Evolutionary conservation across 164 flowering plant species (phyloP).

Genomic region (Platanus orientalis): DNA sequence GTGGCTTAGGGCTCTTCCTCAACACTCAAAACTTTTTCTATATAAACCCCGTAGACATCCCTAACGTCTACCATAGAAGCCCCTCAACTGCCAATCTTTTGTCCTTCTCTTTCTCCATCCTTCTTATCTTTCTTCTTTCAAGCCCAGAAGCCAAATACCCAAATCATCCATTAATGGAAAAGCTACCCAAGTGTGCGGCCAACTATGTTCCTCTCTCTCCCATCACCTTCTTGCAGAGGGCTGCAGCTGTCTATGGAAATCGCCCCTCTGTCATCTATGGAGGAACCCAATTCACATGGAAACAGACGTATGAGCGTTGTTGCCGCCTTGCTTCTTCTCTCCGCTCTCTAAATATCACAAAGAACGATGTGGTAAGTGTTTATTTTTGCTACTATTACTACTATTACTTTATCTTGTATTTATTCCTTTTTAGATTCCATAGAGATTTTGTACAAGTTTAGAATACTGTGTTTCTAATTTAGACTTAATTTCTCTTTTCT

Average conservation of each 20-base stretch:
- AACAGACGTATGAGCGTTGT: constrained; percentile 69
- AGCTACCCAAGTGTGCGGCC: constrained; percentile 53
- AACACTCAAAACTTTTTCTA: not conserved
- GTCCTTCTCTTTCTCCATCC: not conserved
- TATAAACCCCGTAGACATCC: not conserved
- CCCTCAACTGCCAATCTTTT: not conserved
- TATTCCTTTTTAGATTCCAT: no score
- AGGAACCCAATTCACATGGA: constrained; percentile 63
- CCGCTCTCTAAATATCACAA: constrained; percentile 40
- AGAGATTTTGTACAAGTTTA: no score
- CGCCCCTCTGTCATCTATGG: constrained; percentile 68
- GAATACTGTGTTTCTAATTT: no score
- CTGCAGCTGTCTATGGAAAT: constrained; percentile 48
- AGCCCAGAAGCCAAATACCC: not conserved
- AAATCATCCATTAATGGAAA: constrained; percentile 41
- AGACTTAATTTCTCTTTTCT: no score
- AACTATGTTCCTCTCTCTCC: constrained; percentile 72
- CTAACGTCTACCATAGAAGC: not conserved
- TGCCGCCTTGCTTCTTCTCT: constrained; percentile 74
- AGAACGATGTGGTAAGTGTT: constrained; percentile 74
- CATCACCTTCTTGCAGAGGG: constrained; percentile 63
- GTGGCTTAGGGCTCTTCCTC: not conserved
- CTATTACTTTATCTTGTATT: no score
- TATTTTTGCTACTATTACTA: no score
- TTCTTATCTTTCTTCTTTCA: not conserved